Conservation (phyloP, 1,139 yeast species). For the Nakaseomyces uthaithaninus region DNA sequence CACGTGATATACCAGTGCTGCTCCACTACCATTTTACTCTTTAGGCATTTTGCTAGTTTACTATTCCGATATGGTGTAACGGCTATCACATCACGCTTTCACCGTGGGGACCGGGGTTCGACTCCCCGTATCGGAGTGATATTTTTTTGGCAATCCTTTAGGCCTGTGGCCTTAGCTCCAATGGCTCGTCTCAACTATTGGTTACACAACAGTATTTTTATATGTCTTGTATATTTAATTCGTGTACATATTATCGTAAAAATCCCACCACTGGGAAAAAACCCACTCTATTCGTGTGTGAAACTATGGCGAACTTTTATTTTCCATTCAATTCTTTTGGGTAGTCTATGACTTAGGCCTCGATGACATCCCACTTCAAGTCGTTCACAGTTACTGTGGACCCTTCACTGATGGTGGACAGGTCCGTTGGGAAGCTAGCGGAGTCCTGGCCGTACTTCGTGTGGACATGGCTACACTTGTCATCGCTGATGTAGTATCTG, state of each 20-base stretch:
- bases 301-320: too few species aligned
- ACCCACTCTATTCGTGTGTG: too few species aligned
- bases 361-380: conserved; percentile 28
- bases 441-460: conserved; percentile 28
- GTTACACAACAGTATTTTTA: too few species aligned
- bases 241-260: too few species aligned
- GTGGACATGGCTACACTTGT: background rate
- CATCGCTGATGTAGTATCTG: conserved; percentile 13
- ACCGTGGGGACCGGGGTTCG: conserved; percentile 7
- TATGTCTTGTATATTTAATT: too few species aligned
- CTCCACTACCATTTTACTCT: background rate
- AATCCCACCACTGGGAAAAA: too few species aligned
- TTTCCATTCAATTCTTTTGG: too few species aligned
- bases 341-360: too few species aligned
- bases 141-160: too few species aligned
- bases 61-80: conserved; percentile 6
- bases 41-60: background rate
- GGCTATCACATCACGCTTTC: conserved; percentile 7
- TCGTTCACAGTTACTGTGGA: conserved; percentile 21
- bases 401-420: conserved; percentile 19
- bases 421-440: conserved; percentile 28
- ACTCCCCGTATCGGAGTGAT: conserved; percentile 6
- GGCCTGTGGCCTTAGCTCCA: too few species aligned
- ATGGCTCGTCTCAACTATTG: too few species aligned
- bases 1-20: background rate